Conservation (phyloP, 192 early-diverging fungal genomes). For the Coemansia sp. region DNA sequence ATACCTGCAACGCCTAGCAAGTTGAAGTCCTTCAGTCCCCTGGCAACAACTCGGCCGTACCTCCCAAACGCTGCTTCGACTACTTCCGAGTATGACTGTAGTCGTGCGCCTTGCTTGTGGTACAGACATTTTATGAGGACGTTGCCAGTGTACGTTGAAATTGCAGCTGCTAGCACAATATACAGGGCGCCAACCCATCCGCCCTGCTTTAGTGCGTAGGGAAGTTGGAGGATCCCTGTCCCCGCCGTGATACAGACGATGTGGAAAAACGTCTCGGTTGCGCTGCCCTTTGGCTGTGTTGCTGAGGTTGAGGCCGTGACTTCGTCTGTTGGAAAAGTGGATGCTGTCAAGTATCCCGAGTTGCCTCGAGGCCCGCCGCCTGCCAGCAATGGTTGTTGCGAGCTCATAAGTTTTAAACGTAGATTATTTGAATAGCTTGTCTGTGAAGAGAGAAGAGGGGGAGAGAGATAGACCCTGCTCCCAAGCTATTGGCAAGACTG, state of each 20-base stretch:
- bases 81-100: constrained; percentile 65
- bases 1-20: constrained; percentile 67
- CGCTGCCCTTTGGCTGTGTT: constrained; percentile 21
- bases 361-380: background rate
- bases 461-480: background rate
- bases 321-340: background rate
- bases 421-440: no score
- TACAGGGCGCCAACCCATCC: constrained; percentile 79
- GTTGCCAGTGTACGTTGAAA: constrained; percentile 70
- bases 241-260: constrained; percentile 75
- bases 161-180: constrained; percentile 66
- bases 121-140: constrained; percentile 77
- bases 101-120: constrained; percentile 59
- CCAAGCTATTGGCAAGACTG: background rate
- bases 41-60: constrained; percentile 58
- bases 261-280: constrained; percentile 48
- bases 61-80: constrained; percentile 72
- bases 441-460: background rate
- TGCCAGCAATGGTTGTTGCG: background rate
- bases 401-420: background rate
- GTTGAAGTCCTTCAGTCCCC: constrained; percentile 61
- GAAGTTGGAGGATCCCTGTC: constrained; percentile 80
- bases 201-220: constrained; percentile 71
- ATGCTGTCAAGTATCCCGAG: background rate
- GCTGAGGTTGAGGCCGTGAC: background rate